Percentiles rank a stretch among this genome's conserved stretches.
These are phyloP conservation scores for Carex parvula DNA, from an alignment of 176 grass and related monocot species.

Conservation along the genomic window DNA sequence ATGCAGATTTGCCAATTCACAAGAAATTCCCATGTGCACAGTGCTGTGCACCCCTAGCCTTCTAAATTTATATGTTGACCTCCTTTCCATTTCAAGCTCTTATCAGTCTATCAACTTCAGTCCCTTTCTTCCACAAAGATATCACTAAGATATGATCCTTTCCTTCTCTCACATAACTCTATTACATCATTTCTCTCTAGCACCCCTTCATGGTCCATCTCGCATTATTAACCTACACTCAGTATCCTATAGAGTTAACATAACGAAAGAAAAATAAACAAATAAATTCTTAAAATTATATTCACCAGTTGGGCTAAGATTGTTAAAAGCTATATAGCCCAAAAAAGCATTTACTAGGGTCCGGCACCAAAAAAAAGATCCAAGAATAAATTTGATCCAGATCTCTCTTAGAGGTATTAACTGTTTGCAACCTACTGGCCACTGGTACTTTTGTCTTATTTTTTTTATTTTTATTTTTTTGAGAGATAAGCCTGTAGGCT, in stretches of 20 bases:
- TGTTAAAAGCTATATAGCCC: background rate
- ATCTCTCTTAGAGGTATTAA: background rate
- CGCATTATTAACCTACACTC: background rate
- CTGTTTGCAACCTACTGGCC: background rate
- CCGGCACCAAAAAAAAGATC: background rate
- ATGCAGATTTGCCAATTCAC: background rate
- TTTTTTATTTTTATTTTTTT: background rate
- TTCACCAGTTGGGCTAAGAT: conserved; percentile 1
- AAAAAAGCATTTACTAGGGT: background rate
- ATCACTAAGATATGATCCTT: background rate
- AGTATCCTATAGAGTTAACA: background rate
- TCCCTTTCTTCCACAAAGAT: conserved; percentile 7
- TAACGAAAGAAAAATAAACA: background rate
- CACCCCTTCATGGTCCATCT: conserved; percentile 4
- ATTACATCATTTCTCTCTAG: conserved; percentile 4
- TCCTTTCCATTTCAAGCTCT: conserved; percentile 5
- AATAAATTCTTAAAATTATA: background rate
- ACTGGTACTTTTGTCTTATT: background rate
- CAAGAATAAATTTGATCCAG: background rate
- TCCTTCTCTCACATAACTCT: background rate
- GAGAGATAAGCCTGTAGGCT: background rate
- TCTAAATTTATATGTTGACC: background rate
- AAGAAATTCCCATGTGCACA: background rate
- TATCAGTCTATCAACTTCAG: conserved; percentile 8
- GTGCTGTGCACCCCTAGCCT: background rate